Conservation (phyloP, 805 yeast genomes). For the Kuraishia piskuri region DNA sequence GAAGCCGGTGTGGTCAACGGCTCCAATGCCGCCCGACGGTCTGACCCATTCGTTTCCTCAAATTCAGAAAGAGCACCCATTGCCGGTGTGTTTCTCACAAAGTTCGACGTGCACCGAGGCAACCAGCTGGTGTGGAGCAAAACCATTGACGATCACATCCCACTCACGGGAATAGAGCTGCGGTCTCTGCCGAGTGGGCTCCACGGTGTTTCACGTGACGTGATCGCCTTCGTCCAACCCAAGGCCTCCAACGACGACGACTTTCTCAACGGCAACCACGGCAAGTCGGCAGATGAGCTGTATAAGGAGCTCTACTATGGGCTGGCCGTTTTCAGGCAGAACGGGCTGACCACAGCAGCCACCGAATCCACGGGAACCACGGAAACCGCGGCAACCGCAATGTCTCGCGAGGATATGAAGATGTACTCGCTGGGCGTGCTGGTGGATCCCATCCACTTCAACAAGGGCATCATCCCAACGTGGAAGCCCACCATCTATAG, state of each 20-base stretch:
- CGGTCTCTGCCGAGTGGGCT: slow-evolving; percentile 64
- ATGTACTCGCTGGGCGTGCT: slow-evolving; percentile 62
- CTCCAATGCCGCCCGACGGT: too few species aligned
- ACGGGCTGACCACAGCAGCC: slow-evolving; percentile 19
- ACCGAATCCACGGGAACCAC: too few species aligned
- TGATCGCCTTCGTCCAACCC: slow-evolving; percentile 41
- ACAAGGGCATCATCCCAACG: slow-evolving; percentile 6
- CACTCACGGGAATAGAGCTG: slow-evolving; percentile 44
- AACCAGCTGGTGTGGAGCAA: slow-evolving; percentile 37
- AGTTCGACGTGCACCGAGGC: slow-evolving; percentile 46
- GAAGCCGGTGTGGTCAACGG: too few species aligned
- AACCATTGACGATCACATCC: slow-evolving; percentile 13
- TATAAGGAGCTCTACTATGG: slow-evolving; percentile 30
- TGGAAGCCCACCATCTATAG: slow-evolving; percentile 36
- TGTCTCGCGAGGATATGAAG: slow-evolving; percentile 36
- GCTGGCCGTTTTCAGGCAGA: slow-evolving; percentile 41
- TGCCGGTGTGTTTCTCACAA: slow-evolving; percentile 36
- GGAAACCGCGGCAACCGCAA: slow-evolving; percentile 7
- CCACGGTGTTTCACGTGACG: slow-evolving; percentile 43
- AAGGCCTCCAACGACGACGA: slow-evolving; percentile 8
- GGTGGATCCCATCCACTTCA: slow-evolving; percentile 30
- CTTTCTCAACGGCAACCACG: slow-evolving; percentile 9
- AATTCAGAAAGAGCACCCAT: slow-evolving; percentile 20
- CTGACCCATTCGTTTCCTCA: not conserved
- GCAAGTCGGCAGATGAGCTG: slow-evolving; percentile 6